Evolutionary conservation across 1,284 basidiomycete species (phyloP).

Genomic region (Ustilago sp.): DNA sequence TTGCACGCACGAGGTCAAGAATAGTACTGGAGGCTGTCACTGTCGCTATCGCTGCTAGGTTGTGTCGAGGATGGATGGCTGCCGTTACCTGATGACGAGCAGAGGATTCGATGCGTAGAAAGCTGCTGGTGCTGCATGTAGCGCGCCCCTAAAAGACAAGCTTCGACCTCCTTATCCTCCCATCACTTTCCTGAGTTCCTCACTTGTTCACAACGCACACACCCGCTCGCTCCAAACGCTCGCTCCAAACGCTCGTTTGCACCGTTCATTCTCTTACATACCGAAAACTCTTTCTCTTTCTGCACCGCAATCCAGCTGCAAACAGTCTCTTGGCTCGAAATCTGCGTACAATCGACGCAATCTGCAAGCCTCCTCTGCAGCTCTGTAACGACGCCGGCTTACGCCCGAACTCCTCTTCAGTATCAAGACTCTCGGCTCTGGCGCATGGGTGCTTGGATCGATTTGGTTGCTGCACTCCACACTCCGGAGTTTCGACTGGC

Average conservation of each 20-base stretch:
- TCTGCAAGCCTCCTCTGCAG: neutral
- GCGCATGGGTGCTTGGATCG: neutral
- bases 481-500: neutral
- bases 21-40: neutral
- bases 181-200: neutral
- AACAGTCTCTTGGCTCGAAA: neutral
- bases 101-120: neutral
- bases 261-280: neutral
- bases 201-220: neutral
- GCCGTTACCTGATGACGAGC: neutral
- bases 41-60: neutral
- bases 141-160: constrained; percentile 7
- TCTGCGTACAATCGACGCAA: neutral
- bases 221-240: neutral
- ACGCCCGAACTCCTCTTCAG: neutral
- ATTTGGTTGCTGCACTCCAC: neutral
- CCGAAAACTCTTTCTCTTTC: neutral
- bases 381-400: neutral
- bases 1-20: neutral
- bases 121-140: neutral
- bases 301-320: neutral
- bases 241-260: neutral
- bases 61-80: neutral
- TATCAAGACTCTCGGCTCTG: neutral
- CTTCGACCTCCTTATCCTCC: neutral